Evolutionary conservation across 805 yeast species (phyloP), one percentile per base, ranked within the genome.

Genomic region (Blastobotrys chiropterorum): DNA sequence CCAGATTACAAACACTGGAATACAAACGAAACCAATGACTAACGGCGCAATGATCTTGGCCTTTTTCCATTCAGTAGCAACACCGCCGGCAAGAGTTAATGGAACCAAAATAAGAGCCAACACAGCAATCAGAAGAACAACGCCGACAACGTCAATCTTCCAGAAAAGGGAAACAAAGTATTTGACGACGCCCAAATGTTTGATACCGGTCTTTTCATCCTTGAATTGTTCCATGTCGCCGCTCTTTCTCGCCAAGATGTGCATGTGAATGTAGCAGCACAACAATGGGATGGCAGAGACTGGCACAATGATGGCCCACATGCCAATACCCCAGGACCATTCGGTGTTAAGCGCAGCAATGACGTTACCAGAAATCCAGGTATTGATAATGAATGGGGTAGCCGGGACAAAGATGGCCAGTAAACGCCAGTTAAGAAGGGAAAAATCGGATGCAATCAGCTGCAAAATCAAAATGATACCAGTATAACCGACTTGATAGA

Each of bases 281-380:
- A 83, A 57, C 48, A 85, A 66, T 17, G 90, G 92, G n/a, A 85
- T 49, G 57, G 83, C 71, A 3, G 81, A 63, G 39, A 83, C 69
- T 38, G 90, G 90, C 74, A 81, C 78, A 56, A 85, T 83, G 59
- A 83, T 81, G 1, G 90, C 89, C 86, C 86, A 85, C 78, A 85
- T 84, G 40, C 84, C 90, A 59, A 84, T 79, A 61, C 83, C 84
- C 90, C 90, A 85, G 11, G 81, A 73, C 83, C 88, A 83, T 34
- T 73, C 62, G 31, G 48, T 39, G 15, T 57, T 59, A 22, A 66
- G 49, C 1, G 58, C 62, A 1, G 55, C 38, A 30, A 66, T 60
- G 46, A 86, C 72, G 59, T 81, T 71, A 62, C 89, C 92, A 26
- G 82, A 68, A 52, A 85, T 75, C 94, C 94, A 86, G 14, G 92